Percentiles rank a stretch among this genome's conserved stretches.
phyloP scores from a whole-genome alignment of 768 basidiomycete genomes.

The Mycena metata region DNA sequence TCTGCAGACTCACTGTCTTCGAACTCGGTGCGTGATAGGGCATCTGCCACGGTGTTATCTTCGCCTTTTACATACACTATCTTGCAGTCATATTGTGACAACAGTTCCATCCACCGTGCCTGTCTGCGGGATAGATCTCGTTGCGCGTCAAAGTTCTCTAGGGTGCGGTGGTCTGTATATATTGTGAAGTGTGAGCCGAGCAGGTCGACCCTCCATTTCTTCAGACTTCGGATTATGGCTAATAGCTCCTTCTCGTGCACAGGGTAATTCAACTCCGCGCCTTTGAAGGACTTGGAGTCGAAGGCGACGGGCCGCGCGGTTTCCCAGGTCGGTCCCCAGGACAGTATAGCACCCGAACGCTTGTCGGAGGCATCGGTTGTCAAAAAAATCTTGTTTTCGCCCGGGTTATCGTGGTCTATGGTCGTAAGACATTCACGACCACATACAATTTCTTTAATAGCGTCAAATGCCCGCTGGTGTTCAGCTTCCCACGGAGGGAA shows the following conservation, averaged over 20 bases:
- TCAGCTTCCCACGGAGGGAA: conserved; percentile 30
- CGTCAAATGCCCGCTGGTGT: conserved; percentile 27
- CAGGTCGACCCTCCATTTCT: not conserved
- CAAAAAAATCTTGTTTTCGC: conserved; percentile 45
- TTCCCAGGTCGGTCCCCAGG: conserved; percentile 44
- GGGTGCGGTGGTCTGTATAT: not conserved
- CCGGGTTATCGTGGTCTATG: conserved; percentile 19
- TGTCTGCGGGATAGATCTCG: conserved; percentile 43
- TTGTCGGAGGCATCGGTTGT: conserved; percentile 44
- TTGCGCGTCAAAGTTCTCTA: not conserved
- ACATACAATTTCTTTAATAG: conserved; percentile 44
- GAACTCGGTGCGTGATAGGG: not conserved
- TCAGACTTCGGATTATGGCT: conserved; percentile 37
- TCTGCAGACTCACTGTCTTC: not conserved
- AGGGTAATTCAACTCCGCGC: conserved; percentile 46
- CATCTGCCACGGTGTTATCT: not conserved
- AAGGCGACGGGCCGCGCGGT: conserved; percentile 45
- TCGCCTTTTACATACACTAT: conserved; percentile 42
- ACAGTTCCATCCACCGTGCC: conserved; percentile 32
- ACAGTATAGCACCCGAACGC: conserved; percentile 44
- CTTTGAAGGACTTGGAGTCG: conserved; percentile 41
- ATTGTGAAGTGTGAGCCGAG: not conserved
- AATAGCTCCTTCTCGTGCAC: conserved; percentile 46
- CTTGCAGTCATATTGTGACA: conserved; percentile 46
- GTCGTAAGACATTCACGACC: not conserved